Evolutionary conservation across 2,329 filamentous ascomycete species (phyloP).

Genomic region (Rhynchosporium graminicola): DNA sequence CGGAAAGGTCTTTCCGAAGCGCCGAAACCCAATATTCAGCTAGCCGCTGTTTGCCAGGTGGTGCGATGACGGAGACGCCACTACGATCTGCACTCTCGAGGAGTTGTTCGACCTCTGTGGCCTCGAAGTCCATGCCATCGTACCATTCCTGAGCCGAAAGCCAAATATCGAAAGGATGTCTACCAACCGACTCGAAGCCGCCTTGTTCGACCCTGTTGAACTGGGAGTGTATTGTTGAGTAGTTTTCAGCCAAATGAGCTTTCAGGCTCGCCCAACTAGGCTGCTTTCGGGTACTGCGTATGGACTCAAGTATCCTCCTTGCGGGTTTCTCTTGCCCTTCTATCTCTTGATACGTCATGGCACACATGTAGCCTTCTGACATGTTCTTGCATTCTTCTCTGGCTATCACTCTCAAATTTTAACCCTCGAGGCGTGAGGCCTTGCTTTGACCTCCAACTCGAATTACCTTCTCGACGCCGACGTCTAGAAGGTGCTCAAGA

Average conservation of each 20-base stretch:
- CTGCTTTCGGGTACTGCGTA: conserved; percentile 21
- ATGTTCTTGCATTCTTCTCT: conserved; percentile 24
- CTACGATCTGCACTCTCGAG: conserved; percentile 13
- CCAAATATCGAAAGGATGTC: conserved; percentile 31
- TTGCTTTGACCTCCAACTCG: conserved; percentile 46
- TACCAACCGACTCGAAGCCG: conserved; percentile 15
- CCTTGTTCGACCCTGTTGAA: conserved; percentile 29
- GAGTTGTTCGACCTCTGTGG: neutral
- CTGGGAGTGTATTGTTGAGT: conserved; percentile 27
- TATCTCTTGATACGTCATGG: conserved; percentile 18
- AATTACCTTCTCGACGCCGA: conserved; percentile 53
- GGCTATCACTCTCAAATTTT: conserved; percentile 32
- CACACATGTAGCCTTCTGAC: conserved; percentile 24
- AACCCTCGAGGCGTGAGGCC: conserved; percentile 28
- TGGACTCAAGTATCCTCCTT: conserved; percentile 4
- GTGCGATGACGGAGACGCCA: neutral
- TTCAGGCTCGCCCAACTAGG: conserved; percentile 23
- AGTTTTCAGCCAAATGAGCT: conserved; percentile 17
- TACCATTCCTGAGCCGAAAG: neutral
- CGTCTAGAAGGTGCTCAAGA: conserved; percentile 61
- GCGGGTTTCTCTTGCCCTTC: conserved; percentile 20
- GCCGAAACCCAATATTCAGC: conserved; percentile 22
- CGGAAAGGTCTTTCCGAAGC: conserved; percentile 15
- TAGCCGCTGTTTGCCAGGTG: conserved; percentile 20
- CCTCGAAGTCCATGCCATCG: neutral